These are phyloP conservation scores for Phytophthora hybrid DNA, from an alignment of 352 stramenopile genomes.

Conservation along the genomic window DNA sequence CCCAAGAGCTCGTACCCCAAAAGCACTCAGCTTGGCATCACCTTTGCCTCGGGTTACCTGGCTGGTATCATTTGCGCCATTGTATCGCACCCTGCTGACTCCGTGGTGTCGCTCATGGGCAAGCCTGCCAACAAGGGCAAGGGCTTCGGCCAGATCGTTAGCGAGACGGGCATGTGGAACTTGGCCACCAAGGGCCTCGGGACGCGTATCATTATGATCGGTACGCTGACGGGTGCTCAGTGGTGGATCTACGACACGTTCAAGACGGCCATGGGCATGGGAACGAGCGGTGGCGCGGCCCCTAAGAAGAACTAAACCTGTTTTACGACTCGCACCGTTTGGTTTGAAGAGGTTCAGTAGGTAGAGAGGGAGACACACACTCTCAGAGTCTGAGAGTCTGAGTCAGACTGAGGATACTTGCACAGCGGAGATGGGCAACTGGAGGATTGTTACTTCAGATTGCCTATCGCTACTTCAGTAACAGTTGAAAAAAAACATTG, in stretches of 20 bases:
- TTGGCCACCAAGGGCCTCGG: slow-evolving; percentile 90
- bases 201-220: slow-evolving; percentile 97
- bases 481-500: slow-evolving; percentile 19
- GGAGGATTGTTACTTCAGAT: slow-evolving; percentile 4
- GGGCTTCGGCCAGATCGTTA: slow-evolving; percentile 89
- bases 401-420: slow-evolving; percentile 13
- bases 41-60: slow-evolving; percentile 98
- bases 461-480: slow-evolving; percentile 21
- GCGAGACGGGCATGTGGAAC: slow-evolving; percentile 78
- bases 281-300: slow-evolving; percentile 86
- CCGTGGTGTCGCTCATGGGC: slow-evolving; percentile 97
- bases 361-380: slow-evolving; percentile 10
- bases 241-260: slow-evolving; percentile 98
- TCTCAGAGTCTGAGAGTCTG: no score
- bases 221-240: slow-evolving; percentile 96
- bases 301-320: slow-evolving; percentile 69
- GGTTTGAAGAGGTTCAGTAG: no score
- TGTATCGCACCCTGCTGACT: slow-evolving; percentile 99
- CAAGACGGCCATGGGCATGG: slow-evolving; percentile 94
- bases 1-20: slow-evolving; percentile 93
- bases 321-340: no score
- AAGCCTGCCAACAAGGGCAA: slow-evolving; percentile 93
- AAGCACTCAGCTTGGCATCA: slow-evolving; percentile 95
- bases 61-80: slow-evolving; percentile 99
- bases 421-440: not conserved